Conservation (phyloP, 768 basidiomycete genomes). For the Termitomyces bulborhizus region DNA sequence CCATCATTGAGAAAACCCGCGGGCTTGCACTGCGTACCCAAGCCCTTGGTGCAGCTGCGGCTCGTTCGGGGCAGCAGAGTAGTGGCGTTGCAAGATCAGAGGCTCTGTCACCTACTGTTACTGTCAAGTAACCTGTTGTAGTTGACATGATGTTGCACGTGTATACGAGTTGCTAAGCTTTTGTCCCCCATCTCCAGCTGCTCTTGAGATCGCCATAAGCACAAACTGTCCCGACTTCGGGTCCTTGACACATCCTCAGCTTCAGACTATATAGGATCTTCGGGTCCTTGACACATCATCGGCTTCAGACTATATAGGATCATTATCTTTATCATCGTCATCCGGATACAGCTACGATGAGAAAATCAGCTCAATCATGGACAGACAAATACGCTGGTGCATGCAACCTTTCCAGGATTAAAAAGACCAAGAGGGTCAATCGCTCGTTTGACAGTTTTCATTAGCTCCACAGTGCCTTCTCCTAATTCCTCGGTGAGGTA, state of each 20-base stretch:
- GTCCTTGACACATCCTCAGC: not conserved
- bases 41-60: constrained; percentile 72
- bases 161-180: constrained; percentile 3
- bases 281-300: not conserved
- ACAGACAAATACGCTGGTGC: not conserved
- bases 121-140: constrained; percentile 18
- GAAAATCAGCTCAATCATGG: not conserved
- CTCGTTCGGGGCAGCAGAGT: constrained; percentile 26
- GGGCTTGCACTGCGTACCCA: constrained; percentile 89
- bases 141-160: constrained; percentile 5
- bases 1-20: constrained; percentile 92
- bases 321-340: constrained; percentile 5
- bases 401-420: constrained; percentile 74
- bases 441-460: constrained; percentile 74
- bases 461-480: constrained; percentile 71
- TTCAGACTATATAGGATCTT: not conserved
- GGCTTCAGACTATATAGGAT: not conserved
- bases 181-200: not conserved
- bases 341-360: constrained; percentile 15
- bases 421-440: constrained; percentile 73
- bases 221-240: not conserved
- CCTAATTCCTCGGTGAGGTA: constrained; percentile 83
- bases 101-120: constrained; percentile 15
- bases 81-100: constrained; percentile 13
- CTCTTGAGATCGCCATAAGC: not conserved